Evolutionary conservation across 345 rosid species (phyloP).

Genomic region (Excoecaria agallocha): DNA sequence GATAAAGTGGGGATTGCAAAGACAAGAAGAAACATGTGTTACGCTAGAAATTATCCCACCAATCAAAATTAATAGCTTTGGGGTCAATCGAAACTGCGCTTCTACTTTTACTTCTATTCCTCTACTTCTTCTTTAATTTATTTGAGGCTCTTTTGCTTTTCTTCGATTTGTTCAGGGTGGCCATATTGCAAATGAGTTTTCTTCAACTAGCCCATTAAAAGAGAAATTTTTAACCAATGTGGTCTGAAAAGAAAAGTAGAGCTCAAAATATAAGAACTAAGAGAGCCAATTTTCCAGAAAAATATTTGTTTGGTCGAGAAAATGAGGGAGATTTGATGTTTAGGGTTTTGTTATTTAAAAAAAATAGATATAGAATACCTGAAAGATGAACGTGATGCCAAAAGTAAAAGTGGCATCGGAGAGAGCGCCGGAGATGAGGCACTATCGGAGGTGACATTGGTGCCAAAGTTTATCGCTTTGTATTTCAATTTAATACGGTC

Average conservation of each 20-base stretch:
- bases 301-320: background rate
- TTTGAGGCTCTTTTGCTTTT: slow-evolving; percentile 46
- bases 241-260: background rate
- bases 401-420: too few relatives aligned
- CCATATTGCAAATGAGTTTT: slow-evolving; percentile 25
- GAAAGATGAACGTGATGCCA: too few relatives aligned
- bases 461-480: too few relatives aligned
- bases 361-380: too few relatives aligned
- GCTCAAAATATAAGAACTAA: background rate
- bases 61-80: slow-evolving; percentile 67
- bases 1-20: background rate
- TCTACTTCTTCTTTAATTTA: slow-evolving; percentile 53
- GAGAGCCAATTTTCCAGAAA: background rate
- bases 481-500: too few relatives aligned
- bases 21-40: slow-evolving; percentile 48
- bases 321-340: too few relatives aligned
- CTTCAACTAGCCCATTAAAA: background rate
- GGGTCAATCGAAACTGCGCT: slow-evolving; percentile 57
- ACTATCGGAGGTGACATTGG: too few relatives aligned
- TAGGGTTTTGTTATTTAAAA: too few relatives aligned
- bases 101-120: slow-evolving; percentile 31
- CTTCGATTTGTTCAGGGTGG: slow-evolving; percentile 56
- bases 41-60: slow-evolving; percentile 89
- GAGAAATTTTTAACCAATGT: slow-evolving; percentile 1
- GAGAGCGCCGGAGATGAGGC: too few relatives aligned